phyloP scores from a whole-genome alignment of 192 early-diverging fungal genomes.

The Coemansia sp. region DNA sequence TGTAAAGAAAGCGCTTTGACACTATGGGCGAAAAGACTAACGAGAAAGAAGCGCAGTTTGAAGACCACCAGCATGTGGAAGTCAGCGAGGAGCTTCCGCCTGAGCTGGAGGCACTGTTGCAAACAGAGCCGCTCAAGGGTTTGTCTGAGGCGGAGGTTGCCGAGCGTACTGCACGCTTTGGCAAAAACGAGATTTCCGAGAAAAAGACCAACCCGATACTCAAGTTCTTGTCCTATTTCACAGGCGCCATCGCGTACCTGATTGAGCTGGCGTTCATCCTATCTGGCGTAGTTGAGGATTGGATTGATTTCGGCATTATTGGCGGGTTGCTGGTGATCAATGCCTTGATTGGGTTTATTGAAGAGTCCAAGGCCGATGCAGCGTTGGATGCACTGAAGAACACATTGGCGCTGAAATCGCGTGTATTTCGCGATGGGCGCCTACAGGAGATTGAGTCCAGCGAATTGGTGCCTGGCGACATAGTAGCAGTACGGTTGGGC shows the following conservation, averaged over 20 bases:
- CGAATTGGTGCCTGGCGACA: conserved; percentile 86
- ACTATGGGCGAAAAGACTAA: conserved; percentile 16
- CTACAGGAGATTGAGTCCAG: conserved; percentile 70
- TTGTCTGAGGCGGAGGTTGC: conserved; percentile 71
- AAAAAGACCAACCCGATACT: conserved; percentile 79
- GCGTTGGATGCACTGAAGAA: conserved; percentile 93
- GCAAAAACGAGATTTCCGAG: conserved; percentile 80
- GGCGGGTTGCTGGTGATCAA: conserved; percentile 76
- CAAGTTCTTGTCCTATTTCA: conserved; percentile 85
- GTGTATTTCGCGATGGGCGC: conserved; percentile 74
- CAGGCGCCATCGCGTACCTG: conserved; percentile 85
- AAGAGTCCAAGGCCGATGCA: conserved; percentile 90
- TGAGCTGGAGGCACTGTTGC: conserved; percentile 77
- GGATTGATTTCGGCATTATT: conserved; percentile 84
- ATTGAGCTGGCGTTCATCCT: conserved; percentile 87
- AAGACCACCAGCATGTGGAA: conserved; percentile 72
- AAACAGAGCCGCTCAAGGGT: conserved; percentile 76
- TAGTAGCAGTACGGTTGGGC: conserved; percentile 87
- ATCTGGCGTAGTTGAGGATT: conserved; percentile 71
- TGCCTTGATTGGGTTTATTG: conserved; percentile 89
- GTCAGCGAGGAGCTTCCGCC: conserved; percentile 75
- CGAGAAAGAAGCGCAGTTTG: conserved; percentile 58
- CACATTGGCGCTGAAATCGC: conserved; percentile 85
- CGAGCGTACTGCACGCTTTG: conserved; percentile 73
- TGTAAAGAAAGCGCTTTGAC: too few species aligned